Conservation (phyloP, 2,329 filamentous ascomycete genomes). For the Aspergillus luchuensis region DNA sequence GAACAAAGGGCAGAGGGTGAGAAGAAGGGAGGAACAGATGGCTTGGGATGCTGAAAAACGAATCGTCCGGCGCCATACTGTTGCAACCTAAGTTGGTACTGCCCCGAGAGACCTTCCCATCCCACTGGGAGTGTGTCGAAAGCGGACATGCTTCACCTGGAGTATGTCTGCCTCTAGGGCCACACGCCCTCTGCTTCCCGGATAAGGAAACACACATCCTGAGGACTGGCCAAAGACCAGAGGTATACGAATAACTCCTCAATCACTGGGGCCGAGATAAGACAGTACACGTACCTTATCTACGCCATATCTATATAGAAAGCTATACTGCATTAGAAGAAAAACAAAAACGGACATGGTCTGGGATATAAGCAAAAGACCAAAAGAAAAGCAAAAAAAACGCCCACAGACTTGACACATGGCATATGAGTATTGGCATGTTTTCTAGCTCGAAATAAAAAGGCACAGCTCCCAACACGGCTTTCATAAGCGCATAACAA, state of each 20-base stretch:
- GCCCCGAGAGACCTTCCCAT: background rate
- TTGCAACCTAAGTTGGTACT: background rate
- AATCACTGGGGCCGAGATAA: background rate
- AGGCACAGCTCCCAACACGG: too few species aligned
- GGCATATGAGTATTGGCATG: too few species aligned
- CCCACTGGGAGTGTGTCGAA: background rate
- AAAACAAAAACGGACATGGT: too few species aligned
- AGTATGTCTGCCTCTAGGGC: background rate
- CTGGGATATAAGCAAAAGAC: too few species aligned
- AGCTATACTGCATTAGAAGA: background rate
- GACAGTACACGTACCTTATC: background rate
- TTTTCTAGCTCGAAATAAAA: too few species aligned
- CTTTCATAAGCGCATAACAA: too few species aligned
- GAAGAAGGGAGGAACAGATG: background rate
- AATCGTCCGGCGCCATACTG: background rate
- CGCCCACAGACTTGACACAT: too few species aligned
- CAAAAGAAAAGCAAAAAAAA: too few species aligned
- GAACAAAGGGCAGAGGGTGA: background rate
- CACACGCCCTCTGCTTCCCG: background rate
- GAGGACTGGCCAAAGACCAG: background rate
- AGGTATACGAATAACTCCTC: background rate
- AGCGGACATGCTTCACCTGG: background rate
- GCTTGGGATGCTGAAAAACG: background rate
- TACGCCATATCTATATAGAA: background rate
- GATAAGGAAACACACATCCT: background rate